Evolutionary conservation across 768 basidiomycete species (phyloP), one percentile per base, ranked within the genome.

Genomic region (Mycena rosella): DNA sequence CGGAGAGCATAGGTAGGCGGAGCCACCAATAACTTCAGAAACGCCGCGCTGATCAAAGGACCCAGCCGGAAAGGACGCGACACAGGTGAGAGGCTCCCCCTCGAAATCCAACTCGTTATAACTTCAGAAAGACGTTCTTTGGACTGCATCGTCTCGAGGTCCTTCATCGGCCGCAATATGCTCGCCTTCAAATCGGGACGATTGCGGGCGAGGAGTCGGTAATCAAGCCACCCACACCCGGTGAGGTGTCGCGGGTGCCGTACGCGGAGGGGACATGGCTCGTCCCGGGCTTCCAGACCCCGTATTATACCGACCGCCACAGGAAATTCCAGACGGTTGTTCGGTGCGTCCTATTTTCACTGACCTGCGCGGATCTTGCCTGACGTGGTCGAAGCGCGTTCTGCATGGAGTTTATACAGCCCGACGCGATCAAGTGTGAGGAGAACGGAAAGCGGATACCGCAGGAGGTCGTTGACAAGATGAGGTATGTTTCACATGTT

Each of bases 201-300:
- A 80, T 93, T 62, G 75, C 79, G 20, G 91, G 89, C 18, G 83
- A 92, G 75, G 79, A 85, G 54, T 85, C 88, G 58, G 69, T 78
- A 40, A 84, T 95, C 74, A 84, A 84, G 72, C 77, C 86, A 26
- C 84, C 84, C 6, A 81, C 79, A 0, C 82, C 88, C 0, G 94
- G 92, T 36, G 87, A 86, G n/a, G 75, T 91, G 42, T 94, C 92
- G 10, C 80, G 83, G 65, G 89, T 96, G 0, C 95, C 95, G 0
- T 96, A 96, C 73, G 94, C 89, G 2, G 95, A 97, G 73, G 91
- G 96, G 9, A 89, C 91, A 0, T 96, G 94, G 93, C 86, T 96
- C 42, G 82, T 80, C 40, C 74, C 81, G 3, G 91, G 90, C 0
- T 94, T 86, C 82, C 82, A 85, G 68, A 90, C 84, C 65, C 92